Conservation (phyloP, 371 early-diverging fungal species). For the Haplosporangium sp. region DNA sequence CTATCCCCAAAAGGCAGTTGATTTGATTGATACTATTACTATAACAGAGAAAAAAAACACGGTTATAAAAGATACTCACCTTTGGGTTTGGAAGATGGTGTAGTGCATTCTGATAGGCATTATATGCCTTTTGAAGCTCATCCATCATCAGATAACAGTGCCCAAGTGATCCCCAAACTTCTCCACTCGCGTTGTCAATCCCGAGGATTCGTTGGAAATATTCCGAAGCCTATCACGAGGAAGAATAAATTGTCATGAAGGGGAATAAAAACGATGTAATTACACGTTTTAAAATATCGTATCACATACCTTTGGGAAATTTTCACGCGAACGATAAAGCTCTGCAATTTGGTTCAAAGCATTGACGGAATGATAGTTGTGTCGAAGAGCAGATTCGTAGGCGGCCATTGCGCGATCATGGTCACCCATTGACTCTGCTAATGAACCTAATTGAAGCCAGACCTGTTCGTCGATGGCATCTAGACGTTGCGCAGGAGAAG, state of each 20-base stretch:
- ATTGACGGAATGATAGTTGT: slow-evolving; percentile 87
- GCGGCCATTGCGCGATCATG: slow-evolving; percentile 82
- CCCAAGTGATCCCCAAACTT: slow-evolving; percentile 93
- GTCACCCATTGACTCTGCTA: slow-evolving; percentile 83
- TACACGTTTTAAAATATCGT: background rate
- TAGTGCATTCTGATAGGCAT: slow-evolving; percentile 94
- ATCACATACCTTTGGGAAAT: slow-evolving; percentile 60
- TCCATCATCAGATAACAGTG: slow-evolving; percentile 96
- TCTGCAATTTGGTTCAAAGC: slow-evolving; percentile 82
- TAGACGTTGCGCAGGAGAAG: slow-evolving; percentile 70
- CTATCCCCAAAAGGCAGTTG: background rate
- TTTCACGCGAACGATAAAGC: slow-evolving; percentile 76
- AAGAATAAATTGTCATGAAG: background rate
- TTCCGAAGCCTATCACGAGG: slow-evolving; percentile 77
- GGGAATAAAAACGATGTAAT: too few species aligned
- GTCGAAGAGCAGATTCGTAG: slow-evolving; percentile 88
- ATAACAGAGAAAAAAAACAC: background rate
- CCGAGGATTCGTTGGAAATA: slow-evolving; percentile 87
- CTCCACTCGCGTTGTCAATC: slow-evolving; percentile 87
- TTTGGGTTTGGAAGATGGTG: slow-evolving; percentile 89
- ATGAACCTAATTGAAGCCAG: slow-evolving; percentile 79
- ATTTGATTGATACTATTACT: background rate
- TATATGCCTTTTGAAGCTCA: slow-evolving; percentile 92
- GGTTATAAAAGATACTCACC: slow-evolving; percentile 55
- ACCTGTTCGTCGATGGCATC: slow-evolving; percentile 78